phyloP scores from a whole-genome alignment of 768 basidiomycete species.

The Suillus tomentosus region DNA sequence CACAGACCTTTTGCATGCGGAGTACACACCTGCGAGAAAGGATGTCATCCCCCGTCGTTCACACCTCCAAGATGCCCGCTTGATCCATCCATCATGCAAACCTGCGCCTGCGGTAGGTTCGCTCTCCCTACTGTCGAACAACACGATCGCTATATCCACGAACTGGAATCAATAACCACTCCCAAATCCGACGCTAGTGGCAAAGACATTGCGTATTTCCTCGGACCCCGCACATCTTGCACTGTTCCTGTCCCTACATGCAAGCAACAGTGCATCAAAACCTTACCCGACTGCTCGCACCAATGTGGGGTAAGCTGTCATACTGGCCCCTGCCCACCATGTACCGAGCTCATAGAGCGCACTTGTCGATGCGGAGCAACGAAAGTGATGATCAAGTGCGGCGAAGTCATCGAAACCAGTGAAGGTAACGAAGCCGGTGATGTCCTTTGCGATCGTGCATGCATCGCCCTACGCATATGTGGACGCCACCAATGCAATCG shows the following conservation, averaged over 20 bases:
- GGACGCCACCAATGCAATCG: slow-evolving; percentile 86
- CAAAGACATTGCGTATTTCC: slow-evolving; percentile 21
- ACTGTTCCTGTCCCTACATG: slow-evolving; percentile 84
- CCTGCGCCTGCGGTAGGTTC: slow-evolving; percentile 83
- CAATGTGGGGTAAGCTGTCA: slow-evolving; percentile 74
- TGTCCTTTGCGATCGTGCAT: slow-evolving; percentile 79
- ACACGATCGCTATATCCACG: slow-evolving; percentile 1
- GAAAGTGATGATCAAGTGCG: slow-evolving; percentile 53
- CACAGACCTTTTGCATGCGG: slow-evolving; percentile 73
- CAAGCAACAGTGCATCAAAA: slow-evolving; percentile 62
- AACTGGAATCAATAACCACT: slow-evolving; percentile 11
- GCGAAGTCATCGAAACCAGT: slow-evolving; percentile 33
- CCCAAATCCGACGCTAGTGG: background rate
- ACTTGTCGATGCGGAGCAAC: slow-evolving; percentile 89
- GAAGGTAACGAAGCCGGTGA: slow-evolving; percentile 53
- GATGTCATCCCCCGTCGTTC: slow-evolving; percentile 76
- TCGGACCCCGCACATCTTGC: slow-evolving; percentile 56
- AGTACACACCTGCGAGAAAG: slow-evolving; percentile 67
- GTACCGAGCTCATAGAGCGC: slow-evolving; percentile 63
- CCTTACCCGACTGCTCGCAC: slow-evolving; percentile 70
- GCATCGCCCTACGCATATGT: slow-evolving; percentile 76
- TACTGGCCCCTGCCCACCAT: slow-evolving; percentile 77
- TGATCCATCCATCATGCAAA: slow-evolving; percentile 64
- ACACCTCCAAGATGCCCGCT: slow-evolving; percentile 65
- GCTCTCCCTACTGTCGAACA: slow-evolving; percentile 40